A percentile compares a stretch with the other conserved stretches of the same genome.
Evolutionary conservation across 2,329 filamentous ascomycete species (phyloP).

Genomic region (Thielaviopsis punctulata): DNA sequence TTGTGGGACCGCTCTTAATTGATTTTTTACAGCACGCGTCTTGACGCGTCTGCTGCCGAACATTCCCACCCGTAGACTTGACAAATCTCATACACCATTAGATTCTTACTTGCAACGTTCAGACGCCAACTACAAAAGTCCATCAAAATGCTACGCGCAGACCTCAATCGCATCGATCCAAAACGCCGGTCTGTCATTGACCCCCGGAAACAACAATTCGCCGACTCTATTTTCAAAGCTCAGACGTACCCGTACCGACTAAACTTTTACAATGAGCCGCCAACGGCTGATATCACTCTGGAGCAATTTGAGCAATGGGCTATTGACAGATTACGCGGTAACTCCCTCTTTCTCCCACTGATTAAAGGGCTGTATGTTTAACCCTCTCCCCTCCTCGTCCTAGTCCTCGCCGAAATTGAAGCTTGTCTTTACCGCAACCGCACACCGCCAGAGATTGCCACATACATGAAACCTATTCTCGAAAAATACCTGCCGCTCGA

Average conservation of each 20-base stretch:
- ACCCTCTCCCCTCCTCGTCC: not conserved
- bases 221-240: conserved; percentile 56
- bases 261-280: conserved; percentile 80
- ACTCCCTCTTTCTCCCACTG: conserved; percentile 12
- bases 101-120: not conserved
- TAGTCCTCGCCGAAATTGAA: conserved; percentile 76
- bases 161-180: conserved; percentile 36
- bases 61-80: not conserved
- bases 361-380: not conserved
- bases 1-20: not conserved
- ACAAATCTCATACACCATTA: not conserved
- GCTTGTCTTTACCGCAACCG: conserved; percentile 91
- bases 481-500: conserved; percentile 74
- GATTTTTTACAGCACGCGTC: not conserved
- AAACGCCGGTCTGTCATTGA: conserved; percentile 67
- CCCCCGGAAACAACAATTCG: conserved; percentile 75
- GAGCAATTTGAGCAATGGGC: conserved; percentile 99
- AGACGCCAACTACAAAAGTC: not conserved
- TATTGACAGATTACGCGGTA: conserved; percentile 74
- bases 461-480: conserved; percentile 71
- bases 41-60: not conserved
- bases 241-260: conserved; percentile 69
- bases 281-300: conserved; percentile 83
- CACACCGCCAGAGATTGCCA: conserved; percentile 59
- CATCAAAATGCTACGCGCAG: conserved; percentile 30